A percentile compares a stretch with the other conserved stretches of the same genome.
phyloP scores from a whole-genome alignment of 1,139 yeast species.

The Suhomyces panamericanus region DNA sequence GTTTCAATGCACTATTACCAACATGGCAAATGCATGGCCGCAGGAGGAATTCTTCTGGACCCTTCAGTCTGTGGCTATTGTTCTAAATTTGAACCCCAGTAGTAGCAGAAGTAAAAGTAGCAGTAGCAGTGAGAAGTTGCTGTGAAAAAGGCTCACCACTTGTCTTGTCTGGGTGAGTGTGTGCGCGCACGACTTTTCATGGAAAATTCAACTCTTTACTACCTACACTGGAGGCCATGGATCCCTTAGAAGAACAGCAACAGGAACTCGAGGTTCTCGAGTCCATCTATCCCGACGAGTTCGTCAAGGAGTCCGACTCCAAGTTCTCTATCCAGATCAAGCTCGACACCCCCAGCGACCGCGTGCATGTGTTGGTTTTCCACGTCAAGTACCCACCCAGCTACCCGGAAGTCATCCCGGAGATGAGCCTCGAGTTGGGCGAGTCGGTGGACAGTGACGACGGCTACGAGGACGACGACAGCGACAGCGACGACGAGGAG shows the following conservation, averaged over 20 bases:
- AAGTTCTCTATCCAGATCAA: conserved; percentile 48
- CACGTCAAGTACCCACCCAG: conserved; percentile 65
- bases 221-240: conserved; percentile 49
- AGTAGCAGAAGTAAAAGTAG: too few species aligned
- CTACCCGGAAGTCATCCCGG: conserved; percentile 73
- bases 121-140: too few species aligned
- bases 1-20: too few species aligned
- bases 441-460: conserved; percentile 36
- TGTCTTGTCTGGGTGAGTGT: too few species aligned
- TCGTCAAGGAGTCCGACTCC: conserved; percentile 43
- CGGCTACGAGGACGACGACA: conserved; percentile 40
- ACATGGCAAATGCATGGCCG: too few species aligned
- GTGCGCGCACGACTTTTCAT: neutral
- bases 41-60: too few species aligned
- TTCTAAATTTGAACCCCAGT: too few species aligned
- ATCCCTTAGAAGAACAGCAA: conserved; percentile 67
- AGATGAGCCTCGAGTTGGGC: conserved; percentile 42
- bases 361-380: conserved; percentile 52
- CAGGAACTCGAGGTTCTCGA: conserved; percentile 84
- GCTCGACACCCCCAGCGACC: conserved; percentile 61
- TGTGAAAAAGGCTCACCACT: too few species aligned
- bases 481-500: conserved; percentile 46
- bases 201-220: neutral
- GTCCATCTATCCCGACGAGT: conserved; percentile 91
- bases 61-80: too few species aligned